phyloP scores from a whole-genome alignment of 495 filamentous ascomycete genomes.

The Coniosporium apollinis region DNA sequence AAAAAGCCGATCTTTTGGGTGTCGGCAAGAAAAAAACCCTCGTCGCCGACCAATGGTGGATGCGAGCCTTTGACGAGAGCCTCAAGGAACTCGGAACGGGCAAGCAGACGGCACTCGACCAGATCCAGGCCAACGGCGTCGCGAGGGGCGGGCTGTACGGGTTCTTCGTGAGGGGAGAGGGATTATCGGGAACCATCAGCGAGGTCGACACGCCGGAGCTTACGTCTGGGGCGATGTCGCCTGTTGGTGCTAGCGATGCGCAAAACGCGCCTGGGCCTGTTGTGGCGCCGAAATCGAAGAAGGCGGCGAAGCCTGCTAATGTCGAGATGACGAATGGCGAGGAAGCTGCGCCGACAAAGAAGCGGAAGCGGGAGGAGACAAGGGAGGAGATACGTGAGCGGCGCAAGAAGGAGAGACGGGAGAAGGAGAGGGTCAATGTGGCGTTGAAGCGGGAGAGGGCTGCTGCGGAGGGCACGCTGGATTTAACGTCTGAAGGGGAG shows the following conservation, averaged over 20 bases:
- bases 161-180: conserved; percentile 61
- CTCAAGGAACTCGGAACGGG: conserved; percentile 23
- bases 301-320: neutral
- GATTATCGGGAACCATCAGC: conserved; percentile 49
- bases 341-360: neutral
- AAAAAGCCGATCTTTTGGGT: conserved; percentile 24
- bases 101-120: conserved; percentile 15
- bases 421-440: neutral
- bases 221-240: conserved; percentile 1
- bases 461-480: neutral
- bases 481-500: conserved; percentile 2
- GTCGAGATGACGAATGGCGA: neutral
- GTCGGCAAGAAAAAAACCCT: conserved; percentile 22
- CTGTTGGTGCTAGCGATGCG: conserved; percentile 1
- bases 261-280: neutral
- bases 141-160: conserved; percentile 50
- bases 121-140: conserved; percentile 18
- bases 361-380: conserved; percentile 5
- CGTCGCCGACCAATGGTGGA: conserved; percentile 26
- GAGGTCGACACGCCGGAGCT: conserved; percentile 6
- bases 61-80: conserved; percentile 24
- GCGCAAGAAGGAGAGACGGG: conserved; percentile 1
- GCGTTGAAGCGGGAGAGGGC: neutral
- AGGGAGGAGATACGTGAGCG: conserved; percentile 3
- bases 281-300: conserved; percentile 1